phyloP scores from a whole-genome alignment of 2,329 filamentous ascomycete species.

The Tolypocladium cylindrosporum region DNA sequence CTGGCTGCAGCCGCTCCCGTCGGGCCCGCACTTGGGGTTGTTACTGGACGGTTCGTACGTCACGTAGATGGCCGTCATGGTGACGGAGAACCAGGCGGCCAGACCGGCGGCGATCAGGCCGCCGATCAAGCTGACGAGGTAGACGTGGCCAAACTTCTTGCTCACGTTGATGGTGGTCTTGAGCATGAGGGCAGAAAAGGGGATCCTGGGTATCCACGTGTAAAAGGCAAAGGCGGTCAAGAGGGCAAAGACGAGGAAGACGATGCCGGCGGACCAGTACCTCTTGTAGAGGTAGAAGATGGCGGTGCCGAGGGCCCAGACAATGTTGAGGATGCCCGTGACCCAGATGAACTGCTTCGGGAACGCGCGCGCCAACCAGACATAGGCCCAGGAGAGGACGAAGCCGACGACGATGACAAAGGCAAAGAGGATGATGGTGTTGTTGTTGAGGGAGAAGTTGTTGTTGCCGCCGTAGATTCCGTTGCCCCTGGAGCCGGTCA shows the following conservation, averaged over 20 bases:
- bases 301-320: conserved; percentile 74
- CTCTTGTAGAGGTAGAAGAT: conserved; percentile 72
- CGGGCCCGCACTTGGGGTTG: conserved; percentile 39
- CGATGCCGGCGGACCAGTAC: conserved; percentile 77
- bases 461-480: conserved; percentile 65
- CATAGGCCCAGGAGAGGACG: conserved; percentile 66
- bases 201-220: conserved; percentile 82
- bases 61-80: conserved; percentile 76
- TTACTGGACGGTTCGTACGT: conserved; percentile 59
- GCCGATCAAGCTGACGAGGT: conserved; percentile 74
- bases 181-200: conserved; percentile 84
- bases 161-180: conserved; percentile 78
- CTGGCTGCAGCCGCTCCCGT: conserved; percentile 54
- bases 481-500: conserved; percentile 49
- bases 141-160: conserved; percentile 76
- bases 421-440: conserved; percentile 76
- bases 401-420: conserved; percentile 68
- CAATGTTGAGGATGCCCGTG: conserved; percentile 79
- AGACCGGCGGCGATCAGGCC: conserved; percentile 68
- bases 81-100: conserved; percentile 77
- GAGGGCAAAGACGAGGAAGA: conserved; percentile 63
- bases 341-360: conserved; percentile 91
- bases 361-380: conserved; percentile 64
- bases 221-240: conserved; percentile 45
- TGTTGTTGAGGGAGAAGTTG: conserved; percentile 61